Evolutionary conservation across 805 yeast species (phyloP).

Genomic region (Pichia membranifaciens): DNA sequence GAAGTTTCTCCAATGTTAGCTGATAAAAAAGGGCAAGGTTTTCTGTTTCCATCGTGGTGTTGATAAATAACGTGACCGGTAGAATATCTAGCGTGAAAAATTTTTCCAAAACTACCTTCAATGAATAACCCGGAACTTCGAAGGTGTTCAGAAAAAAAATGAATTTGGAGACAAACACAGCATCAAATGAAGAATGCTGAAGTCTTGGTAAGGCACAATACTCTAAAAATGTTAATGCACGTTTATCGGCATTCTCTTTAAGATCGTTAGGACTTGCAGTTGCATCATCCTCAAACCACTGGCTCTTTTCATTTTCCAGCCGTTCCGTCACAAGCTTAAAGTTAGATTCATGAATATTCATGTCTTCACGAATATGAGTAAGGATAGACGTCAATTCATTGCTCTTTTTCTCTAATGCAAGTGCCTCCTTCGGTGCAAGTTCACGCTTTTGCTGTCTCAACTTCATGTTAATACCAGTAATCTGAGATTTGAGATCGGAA

Average conservation of each 20-base stretch:
- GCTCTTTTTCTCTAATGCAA: conserved; percentile 24
- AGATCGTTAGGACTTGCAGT: conserved; percentile 37
- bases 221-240: conserved; percentile 37
- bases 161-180: conserved; percentile 61
- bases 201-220: conserved; percentile 71
- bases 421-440: conserved; percentile 20
- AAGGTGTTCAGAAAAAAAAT: conserved; percentile 43
- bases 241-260: background rate
- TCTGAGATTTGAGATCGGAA: conserved; percentile 33
- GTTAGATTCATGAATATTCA: conserved; percentile 40
- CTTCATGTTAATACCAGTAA: conserved; percentile 33
- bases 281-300: conserved; percentile 37
- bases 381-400: conserved; percentile 25
- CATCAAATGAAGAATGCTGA: conserved; percentile 76
- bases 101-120: conserved; percentile 37
- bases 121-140: conserved; percentile 30
- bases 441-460: conserved; percentile 28
- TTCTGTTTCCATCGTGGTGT: conserved; percentile 74
- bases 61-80: conserved; percentile 56
- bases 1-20: conserved; percentile 41
- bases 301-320: conserved; percentile 24
- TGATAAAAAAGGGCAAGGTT: conserved; percentile 71
- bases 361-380: conserved; percentile 34
- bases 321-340: conserved; percentile 27
- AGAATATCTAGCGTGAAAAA: conserved; percentile 41